These are phyloP conservation scores for Ogataea ganodermae DNA, from an alignment of 805 yeast species.

Conservation along the genomic window DNA sequence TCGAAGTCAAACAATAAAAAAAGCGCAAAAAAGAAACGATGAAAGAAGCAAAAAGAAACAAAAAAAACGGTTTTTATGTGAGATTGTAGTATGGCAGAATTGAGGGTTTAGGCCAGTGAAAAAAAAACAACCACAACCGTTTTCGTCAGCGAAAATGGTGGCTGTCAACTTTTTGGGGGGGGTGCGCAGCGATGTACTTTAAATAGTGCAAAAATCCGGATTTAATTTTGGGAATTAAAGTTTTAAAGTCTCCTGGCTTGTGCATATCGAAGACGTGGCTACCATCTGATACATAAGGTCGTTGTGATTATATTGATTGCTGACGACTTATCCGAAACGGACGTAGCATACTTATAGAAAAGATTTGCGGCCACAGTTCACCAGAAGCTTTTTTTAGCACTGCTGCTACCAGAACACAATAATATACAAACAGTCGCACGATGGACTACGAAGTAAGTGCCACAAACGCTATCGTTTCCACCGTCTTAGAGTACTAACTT, in stretches of 20 bases:
- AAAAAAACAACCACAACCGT: background rate
- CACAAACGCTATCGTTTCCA: background rate
- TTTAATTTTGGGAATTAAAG: too few species aligned
- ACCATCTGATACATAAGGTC: too few species aligned
- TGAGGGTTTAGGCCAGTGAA: slow-evolving; percentile 3
- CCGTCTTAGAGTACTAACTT: slow-evolving; percentile 6
- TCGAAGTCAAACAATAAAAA: background rate
- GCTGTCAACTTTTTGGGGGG: background rate
- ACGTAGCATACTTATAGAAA: background rate
- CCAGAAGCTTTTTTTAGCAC: too few species aligned
- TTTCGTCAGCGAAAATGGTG: background rate
- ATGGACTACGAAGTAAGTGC: slow-evolving; percentile 8
- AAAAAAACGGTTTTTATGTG: slow-evolving; percentile 9
- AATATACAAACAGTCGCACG: background rate
- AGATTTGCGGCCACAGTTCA: background rate
- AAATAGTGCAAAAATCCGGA: too few species aligned
- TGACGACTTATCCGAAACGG: background rate
- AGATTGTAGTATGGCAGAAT: background rate
- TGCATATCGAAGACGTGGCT: too few species aligned
- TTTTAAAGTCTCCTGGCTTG: too few species aligned
- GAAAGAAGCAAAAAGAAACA: slow-evolving; percentile 4
- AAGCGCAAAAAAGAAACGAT: slow-evolving; percentile 1
- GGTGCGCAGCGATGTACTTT: too few species aligned
- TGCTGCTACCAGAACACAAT: background rate
- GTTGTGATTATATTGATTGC: too few species aligned